Percentiles rank a stretch among this genome's conserved stretches.
Conservation (phyloP, 164 flowering plant species). For the Umbellularia californica region DNA sequence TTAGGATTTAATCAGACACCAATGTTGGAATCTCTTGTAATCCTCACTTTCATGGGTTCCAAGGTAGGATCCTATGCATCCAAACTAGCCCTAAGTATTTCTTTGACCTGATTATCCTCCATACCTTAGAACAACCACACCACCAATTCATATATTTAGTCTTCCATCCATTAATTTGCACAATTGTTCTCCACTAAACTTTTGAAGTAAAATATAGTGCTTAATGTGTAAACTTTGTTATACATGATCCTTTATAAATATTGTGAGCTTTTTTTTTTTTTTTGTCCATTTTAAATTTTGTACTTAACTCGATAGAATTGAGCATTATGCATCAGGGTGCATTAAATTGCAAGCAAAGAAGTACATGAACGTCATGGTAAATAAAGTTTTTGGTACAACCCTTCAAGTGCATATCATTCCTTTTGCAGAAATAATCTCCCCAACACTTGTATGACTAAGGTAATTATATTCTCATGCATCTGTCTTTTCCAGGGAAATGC, state of each 20-base stretch:
- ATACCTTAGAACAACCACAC: no score
- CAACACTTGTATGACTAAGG: neutral
- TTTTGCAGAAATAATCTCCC: neutral
- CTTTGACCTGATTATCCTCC: no score
- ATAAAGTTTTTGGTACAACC: neutral
- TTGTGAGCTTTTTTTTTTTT: neutral
- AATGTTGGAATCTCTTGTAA: no score
- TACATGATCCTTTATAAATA: neutral
- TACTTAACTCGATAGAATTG: neutral
- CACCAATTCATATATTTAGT: no score
- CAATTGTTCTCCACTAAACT: no score
- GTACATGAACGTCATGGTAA: neutral
- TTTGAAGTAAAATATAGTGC: no score
- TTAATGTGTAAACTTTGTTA: neutral
- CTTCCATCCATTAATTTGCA: no score
- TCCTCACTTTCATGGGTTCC: no score
- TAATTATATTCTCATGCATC: neutral
- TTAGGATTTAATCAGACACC: no score
- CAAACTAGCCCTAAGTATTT: no score
- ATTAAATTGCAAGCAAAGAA: neutral
- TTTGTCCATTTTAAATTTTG: no score
- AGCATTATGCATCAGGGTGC: neutral
- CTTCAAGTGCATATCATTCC: neutral
- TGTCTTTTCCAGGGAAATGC: slow-evolving; percentile 56
- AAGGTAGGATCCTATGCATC: no score